A percentile compares a stretch with the other conserved stretches of the same genome.
These are phyloP conservation scores for Lactifluus subvellereus DNA, from an alignment of 768 basidiomycete genomes.

Conservation along the genomic window DNA sequence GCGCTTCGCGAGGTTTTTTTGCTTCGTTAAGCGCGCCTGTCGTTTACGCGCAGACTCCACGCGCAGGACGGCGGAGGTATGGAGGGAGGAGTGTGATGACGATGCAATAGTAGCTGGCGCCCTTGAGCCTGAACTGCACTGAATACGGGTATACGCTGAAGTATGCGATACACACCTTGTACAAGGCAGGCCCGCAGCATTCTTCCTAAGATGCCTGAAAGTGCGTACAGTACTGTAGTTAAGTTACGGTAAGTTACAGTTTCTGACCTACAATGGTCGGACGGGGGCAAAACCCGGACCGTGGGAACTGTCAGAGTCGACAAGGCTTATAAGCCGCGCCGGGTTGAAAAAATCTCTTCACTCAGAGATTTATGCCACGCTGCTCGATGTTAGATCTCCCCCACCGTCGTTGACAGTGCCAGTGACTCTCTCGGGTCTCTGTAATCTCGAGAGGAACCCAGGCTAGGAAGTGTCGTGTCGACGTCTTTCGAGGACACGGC, in stretches of 20 bases:
- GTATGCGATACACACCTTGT: slow-evolving; percentile 26
- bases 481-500: slow-evolving; percentile 47
- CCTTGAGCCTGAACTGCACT: slow-evolving; percentile 32
- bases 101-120: slow-evolving; percentile 38
- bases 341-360: slow-evolving; percentile 21
- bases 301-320: slow-evolving; percentile 35
- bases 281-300: slow-evolving; percentile 16
- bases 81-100: slow-evolving; percentile 35
- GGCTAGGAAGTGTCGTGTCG: slow-evolving; percentile 63
- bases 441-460: slow-evolving; percentile 50
- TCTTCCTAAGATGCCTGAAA: slow-evolving; percentile 5
- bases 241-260: no score
- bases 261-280: no score
- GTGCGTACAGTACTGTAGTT: no score
- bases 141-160: background rate
- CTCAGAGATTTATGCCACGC: slow-evolving; percentile 56
- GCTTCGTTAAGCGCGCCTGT: slow-evolving; percentile 36
- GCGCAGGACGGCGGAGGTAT: slow-evolving; percentile 41
- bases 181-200: slow-evolving; percentile 21
- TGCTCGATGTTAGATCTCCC: slow-evolving; percentile 45
- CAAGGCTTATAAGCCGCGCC: slow-evolving; percentile 26
- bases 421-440: slow-evolving; percentile 50
- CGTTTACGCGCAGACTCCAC: slow-evolving; percentile 32
- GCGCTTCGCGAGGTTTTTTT: slow-evolving; percentile 42
- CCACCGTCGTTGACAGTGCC: slow-evolving; percentile 60